phyloP scores from a whole-genome alignment of 1,284 basidiomycete species.

The Melampsora americana region DNA sequence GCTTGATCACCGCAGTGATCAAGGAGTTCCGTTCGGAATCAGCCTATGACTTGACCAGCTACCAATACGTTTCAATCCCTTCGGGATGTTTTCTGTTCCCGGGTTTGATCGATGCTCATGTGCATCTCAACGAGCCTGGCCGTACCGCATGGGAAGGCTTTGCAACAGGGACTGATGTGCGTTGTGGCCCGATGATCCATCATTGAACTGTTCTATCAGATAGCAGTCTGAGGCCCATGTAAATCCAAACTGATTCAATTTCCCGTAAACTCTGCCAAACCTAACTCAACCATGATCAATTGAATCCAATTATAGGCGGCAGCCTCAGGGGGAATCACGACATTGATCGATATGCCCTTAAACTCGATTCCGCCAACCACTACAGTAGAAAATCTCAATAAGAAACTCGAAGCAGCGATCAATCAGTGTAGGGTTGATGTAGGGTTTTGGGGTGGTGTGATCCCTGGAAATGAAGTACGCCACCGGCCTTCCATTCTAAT shows the following conservation, averaged over 20 bases:
- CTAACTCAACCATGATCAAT: neutral
- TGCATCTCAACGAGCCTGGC: conserved; percentile 89
- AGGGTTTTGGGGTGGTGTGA: conserved; percentile 90
- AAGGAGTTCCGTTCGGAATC: conserved; percentile 39
- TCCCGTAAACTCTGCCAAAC: neutral
- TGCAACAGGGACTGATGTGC: conserved; percentile 68
- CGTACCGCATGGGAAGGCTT: conserved; percentile 92
- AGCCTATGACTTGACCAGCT: conserved; percentile 37
- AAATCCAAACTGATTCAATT: neutral
- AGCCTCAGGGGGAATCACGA: conserved; percentile 81
- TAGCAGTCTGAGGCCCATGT: neutral
- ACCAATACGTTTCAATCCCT: neutral
- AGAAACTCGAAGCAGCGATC: conserved; percentile 68
- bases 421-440: conserved; percentile 78
- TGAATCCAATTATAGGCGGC: conserved; percentile 62
- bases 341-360: conserved; percentile 89
- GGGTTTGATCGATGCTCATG: conserved; percentile 61
- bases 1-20: conserved; percentile 65
- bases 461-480: conserved; percentile 76
- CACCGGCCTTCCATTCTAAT: neutral
- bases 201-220: neutral
- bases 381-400: conserved; percentile 67
- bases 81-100: conserved; percentile 12
- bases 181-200: neutral
- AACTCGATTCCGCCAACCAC: conserved; percentile 93